Evolutionary conservation across 2,329 filamentous ascomycete species (phyloP), one percentile per base, ranked within the genome.

Genomic region (Paramyrothecium roridum): DNA sequence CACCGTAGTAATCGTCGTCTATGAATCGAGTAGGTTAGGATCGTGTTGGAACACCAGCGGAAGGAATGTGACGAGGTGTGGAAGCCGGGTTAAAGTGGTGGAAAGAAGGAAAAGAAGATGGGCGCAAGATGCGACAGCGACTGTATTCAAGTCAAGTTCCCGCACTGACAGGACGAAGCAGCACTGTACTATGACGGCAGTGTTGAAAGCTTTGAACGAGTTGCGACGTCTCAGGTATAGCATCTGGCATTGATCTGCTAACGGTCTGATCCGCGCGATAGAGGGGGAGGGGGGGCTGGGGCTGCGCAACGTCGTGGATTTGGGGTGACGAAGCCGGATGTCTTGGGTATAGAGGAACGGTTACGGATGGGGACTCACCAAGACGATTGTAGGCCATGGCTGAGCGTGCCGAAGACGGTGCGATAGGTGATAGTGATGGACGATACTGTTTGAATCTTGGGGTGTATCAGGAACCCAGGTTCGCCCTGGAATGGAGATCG

Each of bases 351-450:
- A 43, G 37, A 56, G 56, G 52, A 54, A 56, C 58, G 57, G 55
- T 55, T 61, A 53, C 54, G 48, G 52, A 54, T 56, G 59, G 56
- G 52, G 21, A 51, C 48, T 33, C 85, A 80, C 37, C 37, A 6
- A 90, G 73, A 65, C 86, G 85, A 78, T 90, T 89, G 77, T 91
- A 91, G 70, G 85, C 83, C 86, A 90, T 89, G 74, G 70, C 74
- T 53, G 47, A 22, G 19, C 13, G 13, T 43, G 37, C 37, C 37
- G 16, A 13, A 43, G 37, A 43, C 37, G 37, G 37, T 13, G 37
- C 37, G 26, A 30, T 30, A 30, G 26, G 26, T 13, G 37, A 16
- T 17, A 43, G 3, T 19, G 37, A 43, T 17, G 13, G 37, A 43
- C 6, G 13, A 19, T 16, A 13, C n/a, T 6, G 37, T 17, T 43